Base-by-base conservation (phyloP, 768 basidiomycete genomes). In the Termitomyces sp. region DNA sequence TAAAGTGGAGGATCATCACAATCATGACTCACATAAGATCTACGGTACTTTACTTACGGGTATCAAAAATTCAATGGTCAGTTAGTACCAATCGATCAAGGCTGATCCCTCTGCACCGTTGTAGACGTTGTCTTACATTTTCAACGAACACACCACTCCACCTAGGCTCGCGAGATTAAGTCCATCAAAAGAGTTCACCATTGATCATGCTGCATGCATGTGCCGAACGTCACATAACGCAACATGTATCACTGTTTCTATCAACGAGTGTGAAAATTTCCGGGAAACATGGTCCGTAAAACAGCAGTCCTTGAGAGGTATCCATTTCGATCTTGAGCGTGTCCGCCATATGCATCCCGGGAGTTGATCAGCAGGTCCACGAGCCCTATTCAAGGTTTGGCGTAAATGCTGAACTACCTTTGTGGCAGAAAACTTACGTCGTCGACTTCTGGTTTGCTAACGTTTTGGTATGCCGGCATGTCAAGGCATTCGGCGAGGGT, bases 401-500 rank as follows among this genome's bases (percentile, higher is more conserved):
- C 3, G 11, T 39, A 15, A 46, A 53, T 9, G 16, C 18, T 35
- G 15, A 12, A 38, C n/a, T 18, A 32, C 2, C 11, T 4, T 8
- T 4, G n/a, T 13, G 18, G 6, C 16, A 6, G 18, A 18, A 7
- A 38, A 60, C 53, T 20, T 20, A 60, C 59, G 15, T 60, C 39
- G 32, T 60, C 46, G 7, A 15, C n/a, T 28, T 48, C 22, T 1
- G 59, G 59, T 49, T 48, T 24, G 22, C 59, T 28, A 12, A 60
- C 59, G 2, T 7, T 45, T n/a, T 74, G 73, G 63, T 78, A 79
- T 16, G 76, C 70, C 1, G 62, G 56, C 48, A 63, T 56, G 16
- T 75, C 76, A 8, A 80, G 66, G 58, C 78, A 79, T 48, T 78
- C 73, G 8, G 77, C 77, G 33, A 80, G 60, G 11, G 76, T 76